Percentiles rank a stretch among this genome's conserved stretches.
These are phyloP conservation scores for Cordyceps farinosa DNA, from an alignment of 2,329 filamentous ascomycete genomes.

Conservation along the genomic window DNA sequence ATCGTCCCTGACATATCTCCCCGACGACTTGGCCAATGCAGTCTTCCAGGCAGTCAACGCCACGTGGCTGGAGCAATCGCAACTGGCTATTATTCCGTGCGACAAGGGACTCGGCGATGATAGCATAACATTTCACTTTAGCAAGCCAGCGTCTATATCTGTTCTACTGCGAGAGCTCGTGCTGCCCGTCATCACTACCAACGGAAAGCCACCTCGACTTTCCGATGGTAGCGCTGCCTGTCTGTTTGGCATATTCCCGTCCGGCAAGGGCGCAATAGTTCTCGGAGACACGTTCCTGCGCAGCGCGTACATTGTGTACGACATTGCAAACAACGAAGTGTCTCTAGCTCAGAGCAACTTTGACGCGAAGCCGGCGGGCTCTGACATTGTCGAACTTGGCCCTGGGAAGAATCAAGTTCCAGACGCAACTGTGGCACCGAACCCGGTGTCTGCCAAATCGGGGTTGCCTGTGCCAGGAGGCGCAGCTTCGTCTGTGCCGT, in stretches of 20 bases:
- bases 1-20: conserved; percentile 64
- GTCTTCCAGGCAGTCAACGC: conserved; percentile 60
- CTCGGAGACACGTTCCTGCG: conserved; percentile 73
- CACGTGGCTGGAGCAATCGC: conserved; percentile 49
- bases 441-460: conserved; percentile 48
- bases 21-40: conserved; percentile 47
- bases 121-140: conserved; percentile 52
- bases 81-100: conserved; percentile 61
- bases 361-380: conserved; percentile 43
- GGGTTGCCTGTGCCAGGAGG: conserved; percentile 29
- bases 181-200: conserved; percentile 46
- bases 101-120: conserved; percentile 40
- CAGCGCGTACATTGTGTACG: conserved; percentile 73
- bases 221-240: conserved; percentile 54
- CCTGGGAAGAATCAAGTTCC: conserved; percentile 49
- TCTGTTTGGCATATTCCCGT: conserved; percentile 63
- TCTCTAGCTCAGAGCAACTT: conserved; percentile 65
- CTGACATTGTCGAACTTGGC: conserved; percentile 53
- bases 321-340: conserved; percentile 68
- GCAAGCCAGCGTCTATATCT: conserved; percentile 45
- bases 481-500: background rate
- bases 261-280: conserved; percentile 53
- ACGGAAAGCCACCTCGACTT: conserved; percentile 49
- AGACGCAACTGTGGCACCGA: conserved; percentile 47
- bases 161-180: conserved; percentile 59